These are phyloP conservation scores for Plenodomus biglobosus DNA, from an alignment of 2,329 filamentous ascomycete species.

Conservation along the genomic window DNA sequence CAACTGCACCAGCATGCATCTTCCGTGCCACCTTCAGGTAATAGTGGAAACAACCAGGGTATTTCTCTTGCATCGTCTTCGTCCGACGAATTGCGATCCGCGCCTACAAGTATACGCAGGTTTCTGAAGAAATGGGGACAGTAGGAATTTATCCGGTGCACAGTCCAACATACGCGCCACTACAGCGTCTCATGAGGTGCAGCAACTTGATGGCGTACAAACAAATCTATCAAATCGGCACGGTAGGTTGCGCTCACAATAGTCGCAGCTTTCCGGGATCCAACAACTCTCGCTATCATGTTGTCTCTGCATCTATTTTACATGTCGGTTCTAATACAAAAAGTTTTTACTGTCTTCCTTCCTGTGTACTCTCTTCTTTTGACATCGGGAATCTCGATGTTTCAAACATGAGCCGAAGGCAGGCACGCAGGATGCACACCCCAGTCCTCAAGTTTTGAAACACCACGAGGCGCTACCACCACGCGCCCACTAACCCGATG, in stretches of 20 bases:
- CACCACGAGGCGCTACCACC: slow-evolving; percentile 17
- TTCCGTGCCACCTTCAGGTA: neutral
- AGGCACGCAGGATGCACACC: neutral
- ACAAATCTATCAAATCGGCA: neutral
- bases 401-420: neutral
- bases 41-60: slow-evolving; percentile 3
- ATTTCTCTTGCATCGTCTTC: neutral
- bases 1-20: neutral
- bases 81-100: neutral
- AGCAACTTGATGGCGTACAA: slow-evolving; percentile 1
- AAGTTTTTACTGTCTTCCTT: no score
- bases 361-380: no score
- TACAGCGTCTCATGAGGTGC: slow-evolving; percentile 10
- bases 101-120: slow-evolving; percentile 9
- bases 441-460: slow-evolving; percentile 22
- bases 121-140: slow-evolving; percentile 1
- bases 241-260: neutral
- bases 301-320: neutral
- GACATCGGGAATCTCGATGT: no score
- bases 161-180: slow-evolving; percentile 1
- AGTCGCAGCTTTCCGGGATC: neutral
- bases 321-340: no score
- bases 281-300: neutral
- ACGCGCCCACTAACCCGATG: slow-evolving; percentile 17
- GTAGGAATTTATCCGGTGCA: neutral